phyloP scores from a whole-genome alignment of 2,329 filamentous ascomycete species.

The Fulvia fulva region DNA sequence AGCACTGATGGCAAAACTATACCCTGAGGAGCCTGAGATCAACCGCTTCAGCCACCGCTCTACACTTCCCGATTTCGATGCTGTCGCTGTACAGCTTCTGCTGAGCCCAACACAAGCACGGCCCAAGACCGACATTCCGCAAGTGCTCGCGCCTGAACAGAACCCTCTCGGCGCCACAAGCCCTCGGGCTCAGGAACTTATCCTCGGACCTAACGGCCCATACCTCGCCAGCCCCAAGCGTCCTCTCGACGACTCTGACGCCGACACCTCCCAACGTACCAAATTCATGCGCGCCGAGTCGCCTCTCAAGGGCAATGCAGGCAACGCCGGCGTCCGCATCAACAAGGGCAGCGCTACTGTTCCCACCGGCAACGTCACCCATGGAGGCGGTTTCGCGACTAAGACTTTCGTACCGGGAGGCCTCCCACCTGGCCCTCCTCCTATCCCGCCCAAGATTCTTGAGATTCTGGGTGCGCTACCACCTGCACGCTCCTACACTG shows the following conservation, averaged over 20 bases:
- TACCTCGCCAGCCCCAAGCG: constrained; percentile 45
- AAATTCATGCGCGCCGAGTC: constrained; percentile 88
- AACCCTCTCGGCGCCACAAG: constrained; percentile 17
- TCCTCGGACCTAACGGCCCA: constrained; percentile 33
- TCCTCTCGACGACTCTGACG: constrained; percentile 59
- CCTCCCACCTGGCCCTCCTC: constrained; percentile 56
- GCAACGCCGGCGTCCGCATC: constrained; percentile 78
- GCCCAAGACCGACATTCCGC: constrained; percentile 30
- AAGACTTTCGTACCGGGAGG: constrained; percentile 31
- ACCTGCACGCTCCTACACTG: constrained; percentile 64
- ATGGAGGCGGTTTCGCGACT: constrained; percentile 31
- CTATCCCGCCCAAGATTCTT: constrained; percentile 66
- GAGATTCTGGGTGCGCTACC: constrained; percentile 57
- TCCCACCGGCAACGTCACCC: constrained; percentile 14
- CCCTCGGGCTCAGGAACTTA: constrained; percentile 21
- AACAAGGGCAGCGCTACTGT: constrained; percentile 58
- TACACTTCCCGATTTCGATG: constrained; percentile 67
- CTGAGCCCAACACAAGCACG: constrained; percentile 79
- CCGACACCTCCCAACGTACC: constrained; percentile 64
- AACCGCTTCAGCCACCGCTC: constrained; percentile 73
- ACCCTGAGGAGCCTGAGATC: constrained; percentile 77
- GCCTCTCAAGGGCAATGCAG: constrained; percentile 86
- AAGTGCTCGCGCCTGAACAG: constrained; percentile 6
- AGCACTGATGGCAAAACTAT: constrained; percentile 88
- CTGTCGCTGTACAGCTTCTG: constrained; percentile 74